A percentile compares a stretch with the other conserved stretches of the same genome.
phyloP scores from a whole-genome alignment of 177 flowering plant genomes.

The Vitis hybrid region DNA sequence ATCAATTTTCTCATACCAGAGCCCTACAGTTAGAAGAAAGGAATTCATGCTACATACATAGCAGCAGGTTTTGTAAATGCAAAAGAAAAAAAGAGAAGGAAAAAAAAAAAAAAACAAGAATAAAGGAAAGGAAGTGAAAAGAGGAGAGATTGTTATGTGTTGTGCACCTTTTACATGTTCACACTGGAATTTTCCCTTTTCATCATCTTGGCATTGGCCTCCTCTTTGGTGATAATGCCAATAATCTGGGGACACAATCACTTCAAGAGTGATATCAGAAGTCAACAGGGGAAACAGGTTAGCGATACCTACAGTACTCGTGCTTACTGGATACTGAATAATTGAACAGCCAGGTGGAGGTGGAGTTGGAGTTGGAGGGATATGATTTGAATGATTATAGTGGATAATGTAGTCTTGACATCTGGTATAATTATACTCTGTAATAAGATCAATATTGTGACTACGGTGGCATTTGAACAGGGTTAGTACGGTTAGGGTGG shows the following conservation, averaged over 20 bases:
- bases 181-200: neutral
- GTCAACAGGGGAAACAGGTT: neutral
- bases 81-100: too few relatives aligned
- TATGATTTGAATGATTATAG: neutral
- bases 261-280: neutral
- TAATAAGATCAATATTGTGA: neutral
- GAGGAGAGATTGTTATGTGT: neutral
- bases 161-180: neutral
- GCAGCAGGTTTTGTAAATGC: neutral
- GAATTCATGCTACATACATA: neutral
- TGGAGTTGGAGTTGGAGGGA: too few relatives aligned
- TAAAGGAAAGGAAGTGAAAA: too few relatives aligned
- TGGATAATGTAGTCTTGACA: slow-evolving; percentile 6
- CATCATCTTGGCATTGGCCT: slow-evolving; percentile 3
- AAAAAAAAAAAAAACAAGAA: too few relatives aligned
- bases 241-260: rapidly evolving
- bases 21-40: neutral
- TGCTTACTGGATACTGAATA: slow-evolving; percentile 4
- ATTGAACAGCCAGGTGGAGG: neutral
- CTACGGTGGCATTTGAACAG: slow-evolving; percentile 17
- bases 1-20: too few relatives aligned
- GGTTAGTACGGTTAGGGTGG: neutral
- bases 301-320: too few relatives aligned
- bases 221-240: neutral
- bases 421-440: neutral